Conservation (phyloP, 2,329 filamentous ascomycete genomes). For the Arthrobotrys musiformis region DNA sequence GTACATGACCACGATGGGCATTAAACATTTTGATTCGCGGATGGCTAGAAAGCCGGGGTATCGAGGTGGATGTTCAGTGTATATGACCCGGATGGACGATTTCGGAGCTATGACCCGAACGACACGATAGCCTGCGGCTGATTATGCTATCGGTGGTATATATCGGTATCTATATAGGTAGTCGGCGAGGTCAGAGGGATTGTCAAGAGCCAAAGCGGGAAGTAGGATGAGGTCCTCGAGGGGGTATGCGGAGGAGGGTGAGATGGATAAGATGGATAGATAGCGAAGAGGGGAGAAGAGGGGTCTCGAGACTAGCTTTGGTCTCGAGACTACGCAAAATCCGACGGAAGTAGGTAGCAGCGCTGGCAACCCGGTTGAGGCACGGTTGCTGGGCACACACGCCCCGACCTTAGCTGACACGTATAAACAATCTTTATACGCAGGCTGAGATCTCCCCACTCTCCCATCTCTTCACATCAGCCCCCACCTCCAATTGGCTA, state of each 20-base stretch:
- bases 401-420: background rate
- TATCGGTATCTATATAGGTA: background rate
- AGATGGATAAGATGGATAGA: background rate
- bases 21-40: slow-evolving; percentile 77
- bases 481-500: background rate
- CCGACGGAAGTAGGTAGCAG: background rate
- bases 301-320: background rate
- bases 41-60: slow-evolving; percentile 25
- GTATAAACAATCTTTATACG: background rate
- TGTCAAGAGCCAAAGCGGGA: background rate
- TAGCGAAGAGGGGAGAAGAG: background rate
- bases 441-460: background rate
- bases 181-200: background rate
- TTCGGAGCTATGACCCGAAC: background rate
- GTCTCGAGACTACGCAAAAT: slow-evolving; percentile 2
- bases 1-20: slow-evolving; percentile 82
- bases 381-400: background rate
- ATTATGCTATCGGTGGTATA: background rate
- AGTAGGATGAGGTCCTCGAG: too few relatives aligned
- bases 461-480: background rate
- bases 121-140: background rate
- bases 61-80: background rate
- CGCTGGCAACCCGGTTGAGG: background rate
- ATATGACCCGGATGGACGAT: background rate
- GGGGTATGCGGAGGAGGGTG: background rate